Evolutionary conservation across 192 early-diverging fungal genomes (phyloP).

Genomic region (Backusella parvicylindrica): DNA sequence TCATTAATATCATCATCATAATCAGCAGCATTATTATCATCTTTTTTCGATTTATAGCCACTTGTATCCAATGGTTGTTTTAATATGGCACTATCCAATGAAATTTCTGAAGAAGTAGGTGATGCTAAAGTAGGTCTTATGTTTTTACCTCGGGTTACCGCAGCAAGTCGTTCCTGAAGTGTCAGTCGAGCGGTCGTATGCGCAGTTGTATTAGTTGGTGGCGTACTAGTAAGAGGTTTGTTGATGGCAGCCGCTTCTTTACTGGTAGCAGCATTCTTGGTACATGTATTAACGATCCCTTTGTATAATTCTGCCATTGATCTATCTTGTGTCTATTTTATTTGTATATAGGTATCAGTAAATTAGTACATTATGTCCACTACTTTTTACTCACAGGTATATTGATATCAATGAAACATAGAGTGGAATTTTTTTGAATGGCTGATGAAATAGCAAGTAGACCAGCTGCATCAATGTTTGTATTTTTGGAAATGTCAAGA

Average conservation of each 20-base stretch:
- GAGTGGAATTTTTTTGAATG: constrained; percentile 70
- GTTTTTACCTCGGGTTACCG: constrained; percentile 26
- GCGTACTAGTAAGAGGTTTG: not conserved
- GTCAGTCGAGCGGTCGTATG: constrained; percentile 27
- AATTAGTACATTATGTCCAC: not conserved
- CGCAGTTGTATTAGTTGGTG: constrained; percentile 5
- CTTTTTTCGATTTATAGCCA: not conserved
- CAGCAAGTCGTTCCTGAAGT: constrained; percentile 35
- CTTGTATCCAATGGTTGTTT: not conserved
- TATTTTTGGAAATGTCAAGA: constrained; percentile 80
- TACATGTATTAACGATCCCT: constrained; percentile 27
- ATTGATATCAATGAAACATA: constrained; percentile 74
- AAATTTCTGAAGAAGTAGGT: not conserved
- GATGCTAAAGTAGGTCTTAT: not conserved
- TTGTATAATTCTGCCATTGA: constrained; percentile 21
- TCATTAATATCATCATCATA: not conserved
- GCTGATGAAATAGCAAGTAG: constrained; percentile 78
- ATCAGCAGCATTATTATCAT: not conserved
- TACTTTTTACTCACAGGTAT: constrained; percentile 36
- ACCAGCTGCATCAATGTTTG: constrained; percentile 75
- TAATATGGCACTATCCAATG: not conserved
- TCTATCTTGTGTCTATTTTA: constrained; percentile 20
- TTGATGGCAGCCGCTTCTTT: not conserved
- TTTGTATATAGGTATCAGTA: not conserved
- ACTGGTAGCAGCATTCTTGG: constrained; percentile 20